Evolutionary conservation across 768 basidiomycete genomes (phyloP), one percentile per base, ranked within the genome.

Genomic region (Mycena vitilis): DNA sequence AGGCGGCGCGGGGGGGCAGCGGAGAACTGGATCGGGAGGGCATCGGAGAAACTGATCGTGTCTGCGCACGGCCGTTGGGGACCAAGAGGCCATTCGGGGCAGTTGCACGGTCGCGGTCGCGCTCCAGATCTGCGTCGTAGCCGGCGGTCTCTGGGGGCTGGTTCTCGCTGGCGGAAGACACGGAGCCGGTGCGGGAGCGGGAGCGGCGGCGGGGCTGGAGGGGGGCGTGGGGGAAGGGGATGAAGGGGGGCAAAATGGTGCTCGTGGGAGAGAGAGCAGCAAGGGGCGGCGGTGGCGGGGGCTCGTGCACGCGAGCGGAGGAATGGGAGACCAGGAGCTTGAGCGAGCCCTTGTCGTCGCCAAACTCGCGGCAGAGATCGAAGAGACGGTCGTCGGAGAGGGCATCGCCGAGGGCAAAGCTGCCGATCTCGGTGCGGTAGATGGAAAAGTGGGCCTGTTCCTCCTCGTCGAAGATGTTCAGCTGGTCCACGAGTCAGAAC

Each of bases 371-470:
- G 77, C 95, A 95, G 42, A 96, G 84, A 20, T 87, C 84, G 73
- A 93, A 86, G 8, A 99, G 81, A 68, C 82, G 83, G 36, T 94
- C 91, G 68, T 92, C 88, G 15, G 86, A 80, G 38, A 98, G 80
- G 9, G 95, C 88, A 16, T 90, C 89, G 5, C 93, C 89, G 51
- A 92, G 86, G 20, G 92, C 91, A 71, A 84, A 91, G 34, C 88
- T 86, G 66, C 93, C 94, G 73, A 98, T 91, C 78, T 94, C 93
- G 0, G 95, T 97, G 68, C 90, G 91, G 82, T 94, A 95, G 62
- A 99, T 91, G 30, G 90, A 88, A 76, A 91, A 91, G 36, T 86
- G 88, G 10, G 84, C 78, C 75, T 93, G 90, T 48, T 85, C 84
- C 64, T 97, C 94, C 66, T 96, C 96, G 74, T 95, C 94, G 44